Evolutionary conservation across 768 basidiomycete species (phyloP), one percentile per base, ranked within the genome.

Genomic region (Mycena floridula): DNA sequence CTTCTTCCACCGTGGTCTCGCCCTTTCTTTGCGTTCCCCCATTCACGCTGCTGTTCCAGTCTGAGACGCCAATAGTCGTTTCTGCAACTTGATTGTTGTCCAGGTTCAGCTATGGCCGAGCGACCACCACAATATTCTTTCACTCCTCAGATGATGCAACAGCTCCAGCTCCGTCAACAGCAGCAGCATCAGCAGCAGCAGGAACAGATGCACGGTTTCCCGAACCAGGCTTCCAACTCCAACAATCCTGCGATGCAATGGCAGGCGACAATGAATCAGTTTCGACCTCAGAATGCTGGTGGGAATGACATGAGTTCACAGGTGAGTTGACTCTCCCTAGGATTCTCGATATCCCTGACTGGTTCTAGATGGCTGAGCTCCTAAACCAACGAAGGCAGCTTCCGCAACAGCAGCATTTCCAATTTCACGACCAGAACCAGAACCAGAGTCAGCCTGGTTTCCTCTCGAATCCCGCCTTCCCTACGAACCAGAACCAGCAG

Each of bases 71-170:
- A n/a, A n/a, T n/a, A n/a, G 37, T 48, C 11, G 9, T 43, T 50
- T 26, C 62, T 47, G 54, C 47, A 50, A 48, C 37, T 45, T 38
- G 50, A 52, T 50, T 49, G 50, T 43, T 51, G 53, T 22, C 47
- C 40, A 25, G 53, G 49, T 47, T 55, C 65, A 67, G 65, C 59
- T 63, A 81, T 81, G 81, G 78, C 81, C 59, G 79, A 83, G 75
- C 77, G 74, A 61, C 58, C 70, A 42, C 57, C 70, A 55, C 71
- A 69, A 62, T 81, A 79, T 60, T 50, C 68, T 53, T 74, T 79
- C 61, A 67, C 65, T 46, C 61, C 66, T 45, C 63, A 51, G 46
- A 59, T 75, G 53, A 64, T 69, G 25, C 66, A 69, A 50, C 74
- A 74, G 42, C 63, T 64, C 26, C 68, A 66, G 37, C 63, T 69